These are phyloP conservation scores for Cephaloascus albidus DNA, from an alignment of 805 yeast species.

Conservation along the genomic window DNA sequence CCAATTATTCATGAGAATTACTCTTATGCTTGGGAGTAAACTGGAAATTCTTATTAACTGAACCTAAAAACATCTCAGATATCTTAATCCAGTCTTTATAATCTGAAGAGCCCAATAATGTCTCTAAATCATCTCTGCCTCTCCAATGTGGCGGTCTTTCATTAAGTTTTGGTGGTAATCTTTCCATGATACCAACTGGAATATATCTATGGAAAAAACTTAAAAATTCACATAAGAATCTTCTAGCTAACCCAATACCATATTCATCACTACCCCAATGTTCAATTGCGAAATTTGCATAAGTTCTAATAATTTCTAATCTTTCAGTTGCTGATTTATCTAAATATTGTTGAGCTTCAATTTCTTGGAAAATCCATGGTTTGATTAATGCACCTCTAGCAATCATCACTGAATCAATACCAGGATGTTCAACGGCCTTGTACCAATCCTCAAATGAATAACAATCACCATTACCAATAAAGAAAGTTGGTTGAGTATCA, in stretches of 20 bases:
- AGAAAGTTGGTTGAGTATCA: constrained; percentile 60
- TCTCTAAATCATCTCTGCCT: constrained; percentile 90
- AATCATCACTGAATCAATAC: constrained; percentile 91
- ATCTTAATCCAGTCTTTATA: constrained; percentile 93
- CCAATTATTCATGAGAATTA: constrained; percentile 66
- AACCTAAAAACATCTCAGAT: constrained; percentile 91
- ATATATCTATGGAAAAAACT: constrained; percentile 91
- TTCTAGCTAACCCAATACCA: constrained; percentile 80
- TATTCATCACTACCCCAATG: constrained; percentile 98
- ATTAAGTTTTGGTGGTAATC: constrained; percentile 79
- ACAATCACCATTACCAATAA: constrained; percentile 93
- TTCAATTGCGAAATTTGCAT: constrained; percentile 73
- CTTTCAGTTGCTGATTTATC: constrained; percentile 91
- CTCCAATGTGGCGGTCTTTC: constrained; percentile 92
- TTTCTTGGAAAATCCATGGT: constrained; percentile 98
- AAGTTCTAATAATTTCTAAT: constrained; percentile 61
- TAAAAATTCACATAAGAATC: constrained; percentile 89
- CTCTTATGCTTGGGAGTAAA: constrained; percentile 95
- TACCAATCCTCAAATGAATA: constrained; percentile 86
- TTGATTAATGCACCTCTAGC: constrained; percentile 97
- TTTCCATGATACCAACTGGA: constrained; percentile 88
- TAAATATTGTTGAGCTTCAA: constrained; percentile 78
- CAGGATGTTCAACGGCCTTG: constrained; percentile 49
- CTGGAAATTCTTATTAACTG: constrained; percentile 62
- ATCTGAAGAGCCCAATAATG: constrained; percentile 76